phyloP scores from a whole-genome alignment of 306 rosid species.

The Cicer cuneatum region DNA sequence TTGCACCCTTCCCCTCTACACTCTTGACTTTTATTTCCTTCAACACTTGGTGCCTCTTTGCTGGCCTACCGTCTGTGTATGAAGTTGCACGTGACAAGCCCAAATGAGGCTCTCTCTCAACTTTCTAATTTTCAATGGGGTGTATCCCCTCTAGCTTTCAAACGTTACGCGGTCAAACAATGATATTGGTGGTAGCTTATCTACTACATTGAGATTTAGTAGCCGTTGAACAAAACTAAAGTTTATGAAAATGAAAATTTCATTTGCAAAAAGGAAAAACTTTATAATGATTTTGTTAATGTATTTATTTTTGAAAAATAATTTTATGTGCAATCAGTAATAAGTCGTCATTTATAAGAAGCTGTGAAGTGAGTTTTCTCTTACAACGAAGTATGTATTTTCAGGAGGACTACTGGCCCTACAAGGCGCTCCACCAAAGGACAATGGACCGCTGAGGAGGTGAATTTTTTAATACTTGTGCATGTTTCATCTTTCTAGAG shows the following conservation, averaged over 20 bases:
- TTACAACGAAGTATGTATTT: conserved; percentile 37
- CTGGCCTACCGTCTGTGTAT: background rate
- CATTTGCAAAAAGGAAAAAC: background rate
- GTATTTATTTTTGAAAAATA: background rate
- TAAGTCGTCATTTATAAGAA: conserved; percentile 11
- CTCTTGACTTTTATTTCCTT: background rate
- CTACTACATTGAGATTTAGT: background rate
- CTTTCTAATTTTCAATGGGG: conserved; percentile 41
- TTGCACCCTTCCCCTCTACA: background rate
- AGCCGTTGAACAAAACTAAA: background rate
- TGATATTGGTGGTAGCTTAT: background rate
- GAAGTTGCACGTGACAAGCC: conserved; percentile 58
- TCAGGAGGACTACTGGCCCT: conserved; percentile 98
- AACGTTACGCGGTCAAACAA: background rate
- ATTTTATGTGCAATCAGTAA: background rate
- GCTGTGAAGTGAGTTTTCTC: conserved; percentile 22
- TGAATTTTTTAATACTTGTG: conserved; percentile 37
- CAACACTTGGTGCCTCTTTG: background rate
- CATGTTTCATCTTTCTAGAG: conserved; percentile 31
- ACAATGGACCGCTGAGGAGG: conserved; percentile 98
- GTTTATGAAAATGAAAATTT: background rate
- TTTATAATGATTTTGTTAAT: background rate
- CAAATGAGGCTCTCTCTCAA: conserved; percentile 52
- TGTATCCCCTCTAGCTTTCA: conserved; percentile 41
- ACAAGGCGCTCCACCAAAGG: conserved; percentile 99